Conservation (phyloP, 805 yeast species). For the Brettanomyces naardenensis region DNA sequence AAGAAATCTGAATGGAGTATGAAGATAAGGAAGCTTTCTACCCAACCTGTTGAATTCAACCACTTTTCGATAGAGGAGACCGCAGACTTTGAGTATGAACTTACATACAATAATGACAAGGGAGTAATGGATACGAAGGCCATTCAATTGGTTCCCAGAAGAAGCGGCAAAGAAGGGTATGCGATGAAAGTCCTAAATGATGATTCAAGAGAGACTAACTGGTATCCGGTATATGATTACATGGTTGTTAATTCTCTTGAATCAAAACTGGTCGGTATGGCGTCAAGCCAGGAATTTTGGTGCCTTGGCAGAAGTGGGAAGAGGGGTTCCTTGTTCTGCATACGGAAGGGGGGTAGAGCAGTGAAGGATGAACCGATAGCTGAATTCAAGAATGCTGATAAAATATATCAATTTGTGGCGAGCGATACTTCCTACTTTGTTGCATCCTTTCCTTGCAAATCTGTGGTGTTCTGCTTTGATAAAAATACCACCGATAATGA, state of each 20-base stretch:
- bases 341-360: conserved; percentile 19
- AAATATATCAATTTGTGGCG: conserved; percentile 9
- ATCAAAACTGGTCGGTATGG: conserved; percentile 12
- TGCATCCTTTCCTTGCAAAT: conserved; percentile 9
- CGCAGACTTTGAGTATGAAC: conserved; percentile 7
- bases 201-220: conserved; percentile 11
- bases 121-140: conserved; percentile 20
- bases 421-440: conserved; percentile 6
- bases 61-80: conserved; percentile 19
- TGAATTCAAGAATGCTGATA: conserved; percentile 9
- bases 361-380: conserved; percentile 11
- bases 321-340: conserved; percentile 18
- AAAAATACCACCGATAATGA: conserved; percentile 2
- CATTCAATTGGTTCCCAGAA: conserved; percentile 10
- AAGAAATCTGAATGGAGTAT: conserved; percentile 13
- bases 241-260: conserved; percentile 11
- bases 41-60: conserved; percentile 14
- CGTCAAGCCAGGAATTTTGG: conserved; percentile 24
- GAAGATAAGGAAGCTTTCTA: conserved; percentile 14
- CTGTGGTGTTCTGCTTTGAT: conserved; percentile 8
- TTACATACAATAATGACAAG: conserved; percentile 18
- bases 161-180: conserved; percentile 8
- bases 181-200: conserved; percentile 15
- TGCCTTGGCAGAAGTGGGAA: conserved; percentile 19
- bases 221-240: conserved; percentile 23